phyloP scores from a whole-genome alignment of 768 basidiomycete genomes.

The Xerocomellus amylosporus region DNA sequence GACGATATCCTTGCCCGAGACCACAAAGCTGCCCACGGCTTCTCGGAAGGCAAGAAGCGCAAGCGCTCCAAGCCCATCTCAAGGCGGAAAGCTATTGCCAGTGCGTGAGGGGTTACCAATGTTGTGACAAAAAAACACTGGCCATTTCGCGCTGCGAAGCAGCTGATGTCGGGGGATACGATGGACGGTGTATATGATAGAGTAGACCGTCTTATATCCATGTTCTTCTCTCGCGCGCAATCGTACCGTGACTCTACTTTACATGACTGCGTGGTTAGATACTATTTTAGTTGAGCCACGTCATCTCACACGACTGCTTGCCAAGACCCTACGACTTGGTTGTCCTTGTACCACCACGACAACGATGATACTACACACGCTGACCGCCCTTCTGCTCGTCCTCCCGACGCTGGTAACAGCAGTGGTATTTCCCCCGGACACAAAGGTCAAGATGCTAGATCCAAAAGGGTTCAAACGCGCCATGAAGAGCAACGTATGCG shows the following conservation, averaged over 20 bases:
- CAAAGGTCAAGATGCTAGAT: slow-evolving; percentile 72
- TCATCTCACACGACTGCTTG: not conserved
- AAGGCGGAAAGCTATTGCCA: slow-evolving; percentile 49
- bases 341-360: slow-evolving; percentile 4
- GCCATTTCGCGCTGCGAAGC: not conserved
- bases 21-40: slow-evolving; percentile 82
- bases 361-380: slow-evolving; percentile 26
- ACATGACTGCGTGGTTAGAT: not conserved
- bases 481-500: slow-evolving; percentile 73
- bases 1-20: slow-evolving; percentile 91
- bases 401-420: slow-evolving; percentile 41
- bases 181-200: slow-evolving; percentile 1
- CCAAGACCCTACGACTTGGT: not conserved
- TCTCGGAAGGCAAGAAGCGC: slow-evolving; percentile 83
- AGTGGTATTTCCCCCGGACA: slow-evolving; percentile 47
- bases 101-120: slow-evolving; percentile 8
- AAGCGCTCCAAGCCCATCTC: slow-evolving; percentile 71
- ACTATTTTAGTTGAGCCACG: slow-evolving; percentile 16
- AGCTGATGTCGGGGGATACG: not conserved
- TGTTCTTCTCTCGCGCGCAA: not conserved
- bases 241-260: not conserved
- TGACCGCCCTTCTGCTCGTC: slow-evolving; percentile 18
- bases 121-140: not conserved
- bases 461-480: slow-evolving; percentile 64
- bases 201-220: slow-evolving; percentile 1